A percentile compares a stretch with the other conserved stretches of the same genome.
Evolutionary conservation across 2,329 filamentous ascomycete genomes (phyloP).

Genomic region (Fusarium succisae): DNA sequence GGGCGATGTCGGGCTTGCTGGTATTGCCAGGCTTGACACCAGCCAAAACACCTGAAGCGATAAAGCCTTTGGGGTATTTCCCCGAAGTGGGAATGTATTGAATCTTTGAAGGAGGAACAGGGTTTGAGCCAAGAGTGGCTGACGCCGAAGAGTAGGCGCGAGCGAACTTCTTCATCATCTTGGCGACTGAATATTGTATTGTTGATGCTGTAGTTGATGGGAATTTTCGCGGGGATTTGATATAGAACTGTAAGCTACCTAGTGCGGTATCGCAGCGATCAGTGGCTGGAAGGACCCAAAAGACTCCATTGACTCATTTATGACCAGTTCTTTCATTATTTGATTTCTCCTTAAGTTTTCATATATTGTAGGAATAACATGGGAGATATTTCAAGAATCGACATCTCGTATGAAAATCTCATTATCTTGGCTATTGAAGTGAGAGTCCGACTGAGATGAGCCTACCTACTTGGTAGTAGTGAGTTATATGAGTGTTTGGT

Average conservation of each 20-base stretch:
- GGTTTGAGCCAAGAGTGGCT: conserved; percentile 38
- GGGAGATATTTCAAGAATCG: background rate
- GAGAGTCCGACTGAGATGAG: background rate
- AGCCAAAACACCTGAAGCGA: conserved; percentile 85
- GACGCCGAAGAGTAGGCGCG: conserved; percentile 48
- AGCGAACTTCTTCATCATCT: conserved; percentile 46
- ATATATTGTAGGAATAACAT: background rate
- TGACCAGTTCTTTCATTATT: background rate
- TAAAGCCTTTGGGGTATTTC: conserved; percentile 90
- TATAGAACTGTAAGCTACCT: background rate
- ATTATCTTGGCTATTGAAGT: background rate
- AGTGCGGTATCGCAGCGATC: conserved; percentile 35
- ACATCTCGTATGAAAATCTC: background rate
- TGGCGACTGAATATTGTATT: conserved; percentile 18
- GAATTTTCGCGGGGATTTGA: conserved; percentile 27
- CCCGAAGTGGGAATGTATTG: conserved; percentile 89
- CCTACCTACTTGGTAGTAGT: background rate
- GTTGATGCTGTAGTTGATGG: conserved; percentile 8
- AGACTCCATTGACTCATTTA: conserved; percentile 6
- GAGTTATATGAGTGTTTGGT: background rate
- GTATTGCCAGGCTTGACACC: conserved; percentile 95
- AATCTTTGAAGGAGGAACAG: conserved; percentile 80
- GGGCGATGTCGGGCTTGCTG: conserved; percentile 87
- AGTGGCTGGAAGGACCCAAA: conserved; percentile 23
- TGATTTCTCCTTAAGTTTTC: background rate